Evolutionary conservation across 768 basidiomycete species (phyloP).

Genomic region (Boletus pseudo-olivaceus): DNA sequence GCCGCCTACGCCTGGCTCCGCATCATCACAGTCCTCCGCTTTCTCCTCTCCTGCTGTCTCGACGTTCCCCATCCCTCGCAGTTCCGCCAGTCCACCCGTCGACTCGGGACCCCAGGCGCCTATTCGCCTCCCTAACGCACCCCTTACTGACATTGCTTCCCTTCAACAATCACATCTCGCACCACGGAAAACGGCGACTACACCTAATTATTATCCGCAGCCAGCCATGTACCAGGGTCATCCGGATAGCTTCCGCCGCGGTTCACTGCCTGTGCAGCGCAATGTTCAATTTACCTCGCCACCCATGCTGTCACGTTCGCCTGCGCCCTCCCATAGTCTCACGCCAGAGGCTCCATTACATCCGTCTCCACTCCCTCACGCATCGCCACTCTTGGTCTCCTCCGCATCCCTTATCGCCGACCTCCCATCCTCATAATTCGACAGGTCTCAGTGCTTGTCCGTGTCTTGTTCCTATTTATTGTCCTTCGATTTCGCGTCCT

Average conservation of each 20-base stretch:
- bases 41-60: conserved; percentile 62
- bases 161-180: conserved; percentile 34
- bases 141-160: conserved; percentile 66
- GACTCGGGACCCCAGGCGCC: conserved; percentile 44
- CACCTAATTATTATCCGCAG: conserved; percentile 34
- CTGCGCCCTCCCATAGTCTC: conserved; percentile 25
- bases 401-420: conserved; percentile 21
- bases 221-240: conserved; percentile 28
- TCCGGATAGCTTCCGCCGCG: conserved; percentile 29
- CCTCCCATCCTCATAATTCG: conserved; percentile 18
- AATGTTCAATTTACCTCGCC: conserved; percentile 29
- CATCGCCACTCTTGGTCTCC: conserved; percentile 28
- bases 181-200: conserved; percentile 33
- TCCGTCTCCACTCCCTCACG: conserved; percentile 24
- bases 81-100: conserved; percentile 44
- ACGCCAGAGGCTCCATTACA: conserved; percentile 22
- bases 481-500: conserved; percentile 21
- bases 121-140: conserved; percentile 73
- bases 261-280: conserved; percentile 30
- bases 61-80: conserved; percentile 60
- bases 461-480: conserved; percentile 31
- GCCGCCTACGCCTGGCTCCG: conserved; percentile 37
- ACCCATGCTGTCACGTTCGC: conserved; percentile 29
- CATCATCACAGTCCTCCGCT: conserved; percentile 58
- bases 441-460: neutral